A percentile compares a stretch with the other conserved stretches of the same genome.
Conservation (phyloP, 192 early-diverging fungal species). For the Borealophlyctis nickersoniae region DNA sequence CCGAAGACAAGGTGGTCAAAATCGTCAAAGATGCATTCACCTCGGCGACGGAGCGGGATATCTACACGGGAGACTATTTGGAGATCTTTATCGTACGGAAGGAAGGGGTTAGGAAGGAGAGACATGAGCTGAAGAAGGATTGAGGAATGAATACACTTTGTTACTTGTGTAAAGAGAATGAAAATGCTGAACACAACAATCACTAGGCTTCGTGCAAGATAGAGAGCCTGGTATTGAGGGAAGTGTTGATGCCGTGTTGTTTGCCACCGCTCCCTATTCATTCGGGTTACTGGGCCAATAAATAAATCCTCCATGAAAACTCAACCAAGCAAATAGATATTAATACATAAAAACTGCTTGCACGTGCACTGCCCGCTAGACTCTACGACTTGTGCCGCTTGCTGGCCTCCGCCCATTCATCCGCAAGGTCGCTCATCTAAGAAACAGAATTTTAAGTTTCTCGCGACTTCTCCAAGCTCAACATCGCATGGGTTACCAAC, state of each 20-base stretch:
- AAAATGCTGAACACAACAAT: too few relatives aligned
- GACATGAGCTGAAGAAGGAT: conserved; percentile 85
- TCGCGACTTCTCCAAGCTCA: not conserved
- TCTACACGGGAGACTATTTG: conserved; percentile 94
- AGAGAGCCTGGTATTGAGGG: not conserved
- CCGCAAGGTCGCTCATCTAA: not conserved
- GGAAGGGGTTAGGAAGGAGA: conserved; percentile 71
- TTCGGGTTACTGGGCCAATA: too few relatives aligned
- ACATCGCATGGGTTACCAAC: not conserved
- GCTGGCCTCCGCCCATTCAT: not conserved
- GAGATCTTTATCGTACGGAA: conserved; percentile 86
- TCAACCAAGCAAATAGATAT: too few relatives aligned
- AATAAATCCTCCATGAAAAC: too few relatives aligned
- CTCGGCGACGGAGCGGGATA: conserved; percentile 95
- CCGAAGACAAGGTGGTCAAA: conserved; percentile 63
- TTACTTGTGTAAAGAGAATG: too few relatives aligned
- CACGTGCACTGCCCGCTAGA: too few relatives aligned
- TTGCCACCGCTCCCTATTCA: too few relatives aligned
- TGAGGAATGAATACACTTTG: conserved; percentile 38
- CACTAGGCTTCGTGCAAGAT: not conserved
- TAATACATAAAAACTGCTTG: too few relatives aligned
- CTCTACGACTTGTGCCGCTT: conserved; percentile 1
- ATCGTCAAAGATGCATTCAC: conserved; percentile 96
- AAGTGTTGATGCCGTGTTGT: not conserved
- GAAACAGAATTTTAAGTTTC: not conserved